Evolutionary conservation across 805 yeast genomes (phyloP), one percentile per base, ranked within the genome.

Genomic region (Vanderwaltozyma polyspora): DNA sequence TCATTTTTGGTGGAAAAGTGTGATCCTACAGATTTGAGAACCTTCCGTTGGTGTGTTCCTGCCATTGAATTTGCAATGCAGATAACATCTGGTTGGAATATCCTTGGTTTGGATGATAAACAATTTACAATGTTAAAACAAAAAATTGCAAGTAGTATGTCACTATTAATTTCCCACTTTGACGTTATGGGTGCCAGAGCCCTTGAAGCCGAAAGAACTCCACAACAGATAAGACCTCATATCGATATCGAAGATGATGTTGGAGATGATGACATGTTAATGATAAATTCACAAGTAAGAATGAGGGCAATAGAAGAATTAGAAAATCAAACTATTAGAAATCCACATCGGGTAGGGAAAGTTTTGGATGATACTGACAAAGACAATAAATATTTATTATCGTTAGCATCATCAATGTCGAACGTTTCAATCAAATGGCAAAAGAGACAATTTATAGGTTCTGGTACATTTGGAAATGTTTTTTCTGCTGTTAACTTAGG

Each of bases 101-200:
- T 91, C 27, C 62, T 89, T 34, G 80, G 87, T 0, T 64, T 91
- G 36, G 76, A 73, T 37, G 82, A 83, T 42, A 82, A 74, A 18
- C 86, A 84, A 48, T 91, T 87, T 51, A 62, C 70, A 37, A 59
- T 67, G 25, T 62, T 91, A 43, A 77, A 86, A 46, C 68, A 73
- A 33, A 85, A 84, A 51, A 95, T 91, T 30, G 93, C 96, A 1
- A 82, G 94, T 1, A 86, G 96, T 59, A 84, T 91, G 86, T 78
- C 96, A 2, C 64, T 91, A 33, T 65, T 91, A 39, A 89, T 91
- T 42, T 84, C 95, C 0, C 97, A 91, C 60, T 91, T 91, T 51
- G 98, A 91, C 60, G 86, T 91, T 34, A 91, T 89, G 95, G 97
- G 97, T 32, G 96, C 96, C 0, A 70, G 97, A 49, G 81, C 95